Conservation (phyloP, 176 grass and related monocot genomes). For the Musa schizocarpa region DNA sequence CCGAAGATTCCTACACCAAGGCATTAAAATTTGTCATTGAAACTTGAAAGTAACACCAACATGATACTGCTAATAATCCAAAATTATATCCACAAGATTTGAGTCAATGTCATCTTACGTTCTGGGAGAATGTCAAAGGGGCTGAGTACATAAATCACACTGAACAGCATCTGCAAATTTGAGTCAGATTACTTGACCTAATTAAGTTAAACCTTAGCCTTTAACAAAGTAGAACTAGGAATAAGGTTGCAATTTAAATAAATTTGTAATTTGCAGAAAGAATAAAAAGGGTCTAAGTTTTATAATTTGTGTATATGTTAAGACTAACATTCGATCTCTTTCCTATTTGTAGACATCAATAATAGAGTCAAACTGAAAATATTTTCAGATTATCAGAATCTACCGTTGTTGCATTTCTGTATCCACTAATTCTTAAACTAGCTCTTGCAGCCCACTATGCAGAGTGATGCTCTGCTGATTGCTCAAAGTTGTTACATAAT, state of each 20-base stretch:
- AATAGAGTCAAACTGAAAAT: background rate
- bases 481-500: too few species aligned
- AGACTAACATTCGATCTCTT: too few species aligned
- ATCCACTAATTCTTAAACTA: too few species aligned
- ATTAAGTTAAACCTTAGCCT: background rate
- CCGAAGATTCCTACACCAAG: background rate
- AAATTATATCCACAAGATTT: background rate
- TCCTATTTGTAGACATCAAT: too few species aligned
- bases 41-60: too few species aligned
- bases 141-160: background rate
- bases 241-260: background rate
- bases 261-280: background rate
- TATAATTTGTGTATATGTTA: too few species aligned
- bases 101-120: conserved; percentile 1
- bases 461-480: too few species aligned
- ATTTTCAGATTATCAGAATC: background rate
- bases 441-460: too few species aligned
- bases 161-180: background rate
- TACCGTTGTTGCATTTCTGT: background rate
- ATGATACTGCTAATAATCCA: too few species aligned
- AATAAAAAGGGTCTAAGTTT: background rate
- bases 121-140: background rate
- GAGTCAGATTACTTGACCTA: background rate
- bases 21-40: background rate
- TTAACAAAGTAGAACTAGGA: too few species aligned